Evolutionary conservation across 192 early-diverging fungal genomes (phyloP).

Genomic region (Umbelopsis sp.): DNA sequence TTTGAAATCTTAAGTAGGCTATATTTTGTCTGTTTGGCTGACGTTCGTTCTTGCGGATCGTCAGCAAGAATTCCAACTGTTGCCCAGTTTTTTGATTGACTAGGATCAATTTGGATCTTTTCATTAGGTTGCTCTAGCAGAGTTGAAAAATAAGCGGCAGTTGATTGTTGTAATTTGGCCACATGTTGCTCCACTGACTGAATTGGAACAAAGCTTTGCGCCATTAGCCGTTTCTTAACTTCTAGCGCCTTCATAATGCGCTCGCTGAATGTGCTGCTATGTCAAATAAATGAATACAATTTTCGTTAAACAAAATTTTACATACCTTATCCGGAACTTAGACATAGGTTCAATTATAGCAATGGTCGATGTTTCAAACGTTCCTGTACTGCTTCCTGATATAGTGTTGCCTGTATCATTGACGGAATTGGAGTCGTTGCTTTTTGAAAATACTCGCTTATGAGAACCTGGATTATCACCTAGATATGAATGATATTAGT

Average conservation of each 20-base stretch:
- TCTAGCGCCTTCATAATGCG: slow-evolving; percentile 1
- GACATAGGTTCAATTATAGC: slow-evolving; percentile 3
- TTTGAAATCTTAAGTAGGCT: not conserved
- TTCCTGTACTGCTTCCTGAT: not conserved
- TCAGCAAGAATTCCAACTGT: not conserved
- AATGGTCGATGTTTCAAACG: not conserved
- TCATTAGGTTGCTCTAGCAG: not conserved
- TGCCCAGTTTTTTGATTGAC: not conserved
- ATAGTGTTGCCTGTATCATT: not conserved
- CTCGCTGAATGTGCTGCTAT: not conserved
- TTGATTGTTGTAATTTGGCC: not conserved
- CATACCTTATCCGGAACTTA: slow-evolving; percentile 4
- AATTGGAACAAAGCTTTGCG: not conserved
- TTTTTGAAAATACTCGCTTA: not conserved
- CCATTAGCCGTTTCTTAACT: not conserved
- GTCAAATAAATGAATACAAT: not conserved
- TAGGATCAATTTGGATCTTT: not conserved
- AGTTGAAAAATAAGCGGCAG: not conserved
- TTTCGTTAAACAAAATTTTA: not conserved
- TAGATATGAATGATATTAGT: not conserved
- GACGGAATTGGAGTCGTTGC: not conserved
- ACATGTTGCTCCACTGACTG: not conserved
- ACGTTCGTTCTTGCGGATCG: not conserved
- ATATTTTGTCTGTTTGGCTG: not conserved
- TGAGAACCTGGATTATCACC: not conserved